Evolutionary conservation across 345 rosid species (phyloP).

Genomic region (Aquilaria yunnanensis): DNA sequence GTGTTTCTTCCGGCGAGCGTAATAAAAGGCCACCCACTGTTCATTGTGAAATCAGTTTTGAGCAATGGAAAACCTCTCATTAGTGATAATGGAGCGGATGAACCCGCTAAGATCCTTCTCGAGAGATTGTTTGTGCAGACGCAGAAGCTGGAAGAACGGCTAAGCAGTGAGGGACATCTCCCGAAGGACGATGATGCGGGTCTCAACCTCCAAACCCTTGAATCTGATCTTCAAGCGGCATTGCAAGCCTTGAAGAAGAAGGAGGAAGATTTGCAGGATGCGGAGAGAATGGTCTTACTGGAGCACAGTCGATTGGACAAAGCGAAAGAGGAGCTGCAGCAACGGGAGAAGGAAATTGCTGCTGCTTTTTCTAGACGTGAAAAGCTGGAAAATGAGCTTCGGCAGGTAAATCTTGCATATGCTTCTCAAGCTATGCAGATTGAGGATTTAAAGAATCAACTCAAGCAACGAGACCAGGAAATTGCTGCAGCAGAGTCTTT

Average conservation of each 20-base stretch:
- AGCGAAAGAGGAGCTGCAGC: conserved; percentile 49
- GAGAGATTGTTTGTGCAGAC: conserved; percentile 67
- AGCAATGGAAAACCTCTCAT: conserved; percentile 30
- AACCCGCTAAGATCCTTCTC: conserved; percentile 47
- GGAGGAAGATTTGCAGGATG: conserved; percentile 64
- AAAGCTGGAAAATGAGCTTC: conserved; percentile 50
- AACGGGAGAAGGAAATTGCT: conserved; percentile 40
- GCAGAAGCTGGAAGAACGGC: conserved; percentile 50
- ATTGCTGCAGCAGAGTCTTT: conserved; percentile 38
- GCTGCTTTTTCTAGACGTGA: conserved; percentile 50
- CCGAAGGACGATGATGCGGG: conserved; percentile 20
- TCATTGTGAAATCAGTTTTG: conserved; percentile 30
- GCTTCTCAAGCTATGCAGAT: conserved; percentile 68
- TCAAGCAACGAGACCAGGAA: conserved; percentile 49
- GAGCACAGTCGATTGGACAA: conserved; percentile 44
- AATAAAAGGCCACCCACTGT: conserved; percentile 16
- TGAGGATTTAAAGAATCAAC: conserved; percentile 48
- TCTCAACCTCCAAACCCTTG: conserved; percentile 43
- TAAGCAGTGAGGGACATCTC: conserved; percentile 26
- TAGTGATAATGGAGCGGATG: conserved; percentile 43
- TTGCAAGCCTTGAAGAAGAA: conserved; percentile 53
- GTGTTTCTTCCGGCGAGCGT: conserved; percentile 14
- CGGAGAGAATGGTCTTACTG: conserved; percentile 42
- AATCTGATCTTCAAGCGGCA: conserved; percentile 64
- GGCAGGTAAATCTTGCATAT: conserved; percentile 40